Conservation (phyloP, 163 green algal species). For the Dunaliella salina region DNA sequence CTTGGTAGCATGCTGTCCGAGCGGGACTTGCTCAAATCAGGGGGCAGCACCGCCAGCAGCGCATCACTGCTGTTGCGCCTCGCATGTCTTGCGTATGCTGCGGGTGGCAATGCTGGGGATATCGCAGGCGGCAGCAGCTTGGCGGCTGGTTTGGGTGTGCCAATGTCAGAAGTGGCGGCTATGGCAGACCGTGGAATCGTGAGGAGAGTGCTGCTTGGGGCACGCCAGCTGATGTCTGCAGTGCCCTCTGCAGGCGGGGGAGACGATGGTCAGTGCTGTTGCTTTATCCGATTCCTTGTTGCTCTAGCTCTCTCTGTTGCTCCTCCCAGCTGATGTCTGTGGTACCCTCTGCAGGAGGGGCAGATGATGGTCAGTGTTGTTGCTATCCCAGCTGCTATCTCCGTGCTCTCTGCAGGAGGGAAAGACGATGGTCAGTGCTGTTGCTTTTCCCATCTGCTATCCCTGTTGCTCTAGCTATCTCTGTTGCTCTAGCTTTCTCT, state of each 20-base stretch:
- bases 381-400: no score
- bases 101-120: conserved; percentile 12
- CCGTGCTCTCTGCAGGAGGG: background rate
- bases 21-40: conserved; percentile 42
- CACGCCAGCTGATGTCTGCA: conserved; percentile 24
- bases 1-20: conserved; percentile 49
- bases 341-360: background rate
- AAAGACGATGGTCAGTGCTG: background rate
- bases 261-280: background rate
- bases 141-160: background rate
- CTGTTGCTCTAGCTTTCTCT: no score
- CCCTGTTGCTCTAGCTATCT: no score
- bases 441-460: no score
- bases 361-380: background rate
- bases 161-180: background rate
- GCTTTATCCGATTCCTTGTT: no score
- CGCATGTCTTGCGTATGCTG: conserved; percentile 27
- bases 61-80: conserved; percentile 37
- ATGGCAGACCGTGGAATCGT: conserved; percentile 24
- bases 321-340: conserved; percentile 26
- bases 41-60: conserved; percentile 9
- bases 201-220: conserved; percentile 28
- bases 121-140: conserved; percentile 5
- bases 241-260: background rate
- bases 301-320: no score